A percentile compares a stretch with the other conserved stretches of the same genome.
phyloP scores from a whole-genome alignment of 148 eudicot species.

The Camellia lanceoleosa region DNA sequence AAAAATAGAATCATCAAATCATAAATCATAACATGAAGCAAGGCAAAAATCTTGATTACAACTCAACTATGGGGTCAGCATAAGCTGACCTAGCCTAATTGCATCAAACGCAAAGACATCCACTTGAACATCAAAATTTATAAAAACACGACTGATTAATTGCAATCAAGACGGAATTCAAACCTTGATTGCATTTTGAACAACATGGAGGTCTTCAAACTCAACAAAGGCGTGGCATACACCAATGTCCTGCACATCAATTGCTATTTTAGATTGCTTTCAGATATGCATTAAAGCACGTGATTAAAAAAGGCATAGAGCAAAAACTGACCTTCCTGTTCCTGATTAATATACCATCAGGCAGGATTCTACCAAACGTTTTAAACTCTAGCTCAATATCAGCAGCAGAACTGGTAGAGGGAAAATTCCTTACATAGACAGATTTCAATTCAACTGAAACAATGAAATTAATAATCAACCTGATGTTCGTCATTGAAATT shows the following conservation, averaged over 20 bases:
- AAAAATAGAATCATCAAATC: too few species aligned
- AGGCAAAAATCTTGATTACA: too few species aligned
- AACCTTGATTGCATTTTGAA: slow-evolving; percentile 68
- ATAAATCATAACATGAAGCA: too few species aligned
- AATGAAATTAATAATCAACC: slow-evolving; percentile 1
- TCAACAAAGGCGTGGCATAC: slow-evolving; percentile 91
- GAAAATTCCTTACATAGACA: slow-evolving; percentile 28
- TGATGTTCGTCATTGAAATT: background rate
- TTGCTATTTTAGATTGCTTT: background rate
- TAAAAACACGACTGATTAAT: too few species aligned
- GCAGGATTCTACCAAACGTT: slow-evolving; percentile 67
- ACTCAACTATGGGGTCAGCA: too few species aligned
- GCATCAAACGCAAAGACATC: too few species aligned
- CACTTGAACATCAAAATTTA: too few species aligned
- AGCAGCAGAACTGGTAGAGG: slow-evolving; percentile 50
- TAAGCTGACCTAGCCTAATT: too few species aligned
- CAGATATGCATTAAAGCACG: too few species aligned
- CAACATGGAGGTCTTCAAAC: slow-evolving; percentile 76
- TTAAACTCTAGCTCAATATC: slow-evolving; percentile 71
- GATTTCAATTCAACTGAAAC: slow-evolving; percentile 50
- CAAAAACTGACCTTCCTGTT: slow-evolving; percentile 44
- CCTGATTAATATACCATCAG: slow-evolving; percentile 66
- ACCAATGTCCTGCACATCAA: slow-evolving; percentile 63
- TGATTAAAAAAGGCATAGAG: background rate
- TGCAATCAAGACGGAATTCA: background rate